Conservation (phyloP, 1,139 yeast genomes). For the Pneumocystis murina region DNA sequence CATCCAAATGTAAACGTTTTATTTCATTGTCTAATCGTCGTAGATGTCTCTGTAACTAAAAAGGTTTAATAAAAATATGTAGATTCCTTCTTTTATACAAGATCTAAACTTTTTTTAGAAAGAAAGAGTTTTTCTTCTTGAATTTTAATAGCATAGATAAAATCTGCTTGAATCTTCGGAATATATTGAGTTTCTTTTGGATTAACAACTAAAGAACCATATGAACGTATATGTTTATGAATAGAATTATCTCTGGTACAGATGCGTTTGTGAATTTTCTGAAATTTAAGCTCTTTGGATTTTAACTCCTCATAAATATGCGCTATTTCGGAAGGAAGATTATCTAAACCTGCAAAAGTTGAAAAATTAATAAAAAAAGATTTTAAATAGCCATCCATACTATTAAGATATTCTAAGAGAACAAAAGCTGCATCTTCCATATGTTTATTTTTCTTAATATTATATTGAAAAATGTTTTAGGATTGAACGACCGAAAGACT, state of each 20-base stretch:
- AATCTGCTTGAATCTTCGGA: slow-evolving; percentile 55
- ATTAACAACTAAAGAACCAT: slow-evolving; percentile 67
- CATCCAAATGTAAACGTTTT: not conserved
- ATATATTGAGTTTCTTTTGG: slow-evolving; percentile 66
- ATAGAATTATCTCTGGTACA: slow-evolving; percentile 61
- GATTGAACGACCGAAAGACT: not conserved
- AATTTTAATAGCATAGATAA: slow-evolving; percentile 41
- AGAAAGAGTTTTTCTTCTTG: slow-evolving; percentile 67
- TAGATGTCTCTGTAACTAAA: slow-evolving; percentile 38
- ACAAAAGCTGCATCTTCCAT: not conserved
- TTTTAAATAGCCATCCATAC: not conserved
- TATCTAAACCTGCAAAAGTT: slow-evolving; percentile 32
- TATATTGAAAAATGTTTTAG: not conserved
- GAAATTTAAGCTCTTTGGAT: slow-evolving; percentile 49
- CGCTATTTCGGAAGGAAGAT: slow-evolving; percentile 78
- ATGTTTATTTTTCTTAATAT: not conserved
- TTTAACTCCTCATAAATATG: slow-evolving; percentile 68
- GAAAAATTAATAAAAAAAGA: not conserved
- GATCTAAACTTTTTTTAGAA: slow-evolving; percentile 46
- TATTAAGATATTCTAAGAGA: not conserved
- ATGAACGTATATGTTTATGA: slow-evolving; percentile 67
- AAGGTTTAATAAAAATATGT: not conserved
- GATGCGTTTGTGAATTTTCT: slow-evolving; percentile 52
- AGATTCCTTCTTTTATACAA: slow-evolving; percentile 5
- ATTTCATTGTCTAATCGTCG: slow-evolving; percentile 20